Evolutionary conservation across 1,284 basidiomycete species (phyloP).

Genomic region (Cryptococcus depauperatus): DNA sequence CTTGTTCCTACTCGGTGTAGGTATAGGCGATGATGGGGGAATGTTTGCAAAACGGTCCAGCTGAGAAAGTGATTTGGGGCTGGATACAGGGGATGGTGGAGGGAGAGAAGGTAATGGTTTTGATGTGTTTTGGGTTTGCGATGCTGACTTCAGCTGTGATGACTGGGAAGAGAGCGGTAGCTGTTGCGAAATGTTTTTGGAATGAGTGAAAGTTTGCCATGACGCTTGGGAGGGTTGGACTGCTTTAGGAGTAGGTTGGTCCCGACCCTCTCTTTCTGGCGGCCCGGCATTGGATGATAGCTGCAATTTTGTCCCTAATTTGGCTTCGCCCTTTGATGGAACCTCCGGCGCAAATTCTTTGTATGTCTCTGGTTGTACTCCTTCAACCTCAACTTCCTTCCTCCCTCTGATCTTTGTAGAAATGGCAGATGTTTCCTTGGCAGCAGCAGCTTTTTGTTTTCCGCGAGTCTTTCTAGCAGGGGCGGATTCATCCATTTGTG

Average conservation of each 20-base stretch:
- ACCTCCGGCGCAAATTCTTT: slow-evolving; percentile 4
- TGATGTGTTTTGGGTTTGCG: background rate
- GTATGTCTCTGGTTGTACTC: slow-evolving; percentile 1
- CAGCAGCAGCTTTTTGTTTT: slow-evolving; percentile 3
- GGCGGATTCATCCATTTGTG: background rate
- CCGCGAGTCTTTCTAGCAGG: slow-evolving; percentile 2
- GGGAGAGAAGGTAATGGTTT: slow-evolving; percentile 12
- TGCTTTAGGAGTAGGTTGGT: background rate
- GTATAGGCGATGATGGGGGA: slow-evolving; percentile 20
- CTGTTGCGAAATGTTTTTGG: too few species aligned
- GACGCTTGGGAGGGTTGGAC: background rate
- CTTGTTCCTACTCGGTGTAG: slow-evolving; percentile 10
- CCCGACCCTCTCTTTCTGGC: background rate
- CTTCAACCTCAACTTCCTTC: slow-evolving; percentile 13
- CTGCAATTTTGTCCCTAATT: too few species aligned
- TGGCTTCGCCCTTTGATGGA: slow-evolving; percentile 2
- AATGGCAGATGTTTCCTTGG: too few species aligned
- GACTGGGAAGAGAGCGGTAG: too few species aligned
- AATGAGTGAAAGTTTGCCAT: background rate
- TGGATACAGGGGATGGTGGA: slow-evolving; percentile 3
- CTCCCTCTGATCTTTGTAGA: slow-evolving; percentile 9
- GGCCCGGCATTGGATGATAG: too few species aligned
- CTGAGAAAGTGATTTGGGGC: slow-evolving; percentile 10
- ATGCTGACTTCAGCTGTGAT: background rate
- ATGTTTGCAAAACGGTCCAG: slow-evolving; percentile 31